A percentile compares a stretch with the other conserved stretches of the same genome.
Conservation (phyloP, 805 yeast species). For the Candida ascalaphidarum region DNA sequence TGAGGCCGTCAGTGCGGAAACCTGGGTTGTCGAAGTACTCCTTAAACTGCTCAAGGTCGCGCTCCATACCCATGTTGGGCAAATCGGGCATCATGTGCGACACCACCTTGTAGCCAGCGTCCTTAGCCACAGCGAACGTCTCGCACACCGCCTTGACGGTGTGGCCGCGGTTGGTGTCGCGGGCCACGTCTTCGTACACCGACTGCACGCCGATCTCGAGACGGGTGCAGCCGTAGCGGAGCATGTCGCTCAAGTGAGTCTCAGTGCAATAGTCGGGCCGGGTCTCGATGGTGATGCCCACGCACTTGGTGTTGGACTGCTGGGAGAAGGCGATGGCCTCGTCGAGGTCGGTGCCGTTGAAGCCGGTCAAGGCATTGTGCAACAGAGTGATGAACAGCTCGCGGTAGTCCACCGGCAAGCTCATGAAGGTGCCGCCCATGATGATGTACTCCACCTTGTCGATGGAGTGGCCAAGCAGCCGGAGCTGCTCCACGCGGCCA, state of each 20-base stretch:
- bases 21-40: conserved; percentile 97
- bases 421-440: conserved; percentile 99
- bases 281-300: conserved; percentile 96
- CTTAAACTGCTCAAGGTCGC: conserved; percentile 91
- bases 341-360: conserved; percentile 75
- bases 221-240: conserved; percentile 93
- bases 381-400: conserved; percentile 82
- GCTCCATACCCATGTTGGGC: conserved; percentile 97
- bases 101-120: conserved; percentile 96
- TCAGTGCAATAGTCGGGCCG: conserved; percentile 98
- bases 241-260: conserved; percentile 91
- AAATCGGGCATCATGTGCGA: conserved; percentile 99
- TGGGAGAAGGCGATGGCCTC: conserved; percentile 90
- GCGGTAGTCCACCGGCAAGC: conserved; percentile 80
- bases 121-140: conserved; percentile 93
- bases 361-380: conserved; percentile 94
- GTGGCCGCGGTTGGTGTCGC: conserved; percentile 97
- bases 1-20: conserved; percentile 93
- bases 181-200: conserved; percentile 95
- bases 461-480: conserved; percentile 91
- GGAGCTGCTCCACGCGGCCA: conserved; percentile 91
- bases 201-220: conserved; percentile 96
- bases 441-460: conserved; percentile 96
- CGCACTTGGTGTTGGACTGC: conserved; percentile 93
- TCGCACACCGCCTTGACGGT: conserved; percentile 95